These are phyloP conservation scores for Penicillium canariense DNA, from an alignment of 495 filamentous ascomycete species.

Conservation along the genomic window DNA sequence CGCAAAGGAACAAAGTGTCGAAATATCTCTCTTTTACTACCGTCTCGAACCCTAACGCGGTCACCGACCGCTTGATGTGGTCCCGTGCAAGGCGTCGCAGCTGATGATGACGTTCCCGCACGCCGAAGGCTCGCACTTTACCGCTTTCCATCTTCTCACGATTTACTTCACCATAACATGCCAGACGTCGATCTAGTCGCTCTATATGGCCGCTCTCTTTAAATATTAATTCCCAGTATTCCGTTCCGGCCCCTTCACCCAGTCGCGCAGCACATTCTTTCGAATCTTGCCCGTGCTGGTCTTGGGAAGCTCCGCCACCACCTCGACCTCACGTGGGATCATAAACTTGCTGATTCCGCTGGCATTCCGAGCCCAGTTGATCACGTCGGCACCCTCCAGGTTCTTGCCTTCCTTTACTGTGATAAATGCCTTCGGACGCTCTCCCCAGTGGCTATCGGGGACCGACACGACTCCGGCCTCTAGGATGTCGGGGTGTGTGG, in stretches of 20 bases:
- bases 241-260: conserved; percentile 59
- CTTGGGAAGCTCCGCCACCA: conserved; percentile 87
- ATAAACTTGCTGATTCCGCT: conserved; percentile 88
- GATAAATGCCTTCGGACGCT: conserved; percentile 89
- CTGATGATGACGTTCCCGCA: neutral
- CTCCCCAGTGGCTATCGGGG: conserved; percentile 88
- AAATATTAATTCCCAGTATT: neutral
- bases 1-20: neutral
- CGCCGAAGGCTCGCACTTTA: neutral
- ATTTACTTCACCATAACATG: neutral
- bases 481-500: conserved; percentile 80
- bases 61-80: conserved; percentile 3
- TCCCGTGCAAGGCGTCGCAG: conserved; percentile 3
- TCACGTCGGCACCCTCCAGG: conserved; percentile 67
- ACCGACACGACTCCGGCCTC: conserved; percentile 92
- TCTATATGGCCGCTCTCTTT: neutral
- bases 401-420: conserved; percentile 66
- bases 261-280: conserved; percentile 90
- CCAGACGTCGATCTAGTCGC: neutral
- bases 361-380: conserved; percentile 78
- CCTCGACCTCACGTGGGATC: conserved; percentile 90
- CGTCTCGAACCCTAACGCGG: neutral
- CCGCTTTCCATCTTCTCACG: neutral
- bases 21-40: neutral
- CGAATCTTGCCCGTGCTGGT: conserved; percentile 94